A percentile compares a stretch with the other conserved stretches of the same genome.
These are phyloP conservation scores for Dendrobium catenatum DNA, from an alignment of 106 monocot genomes.

Conservation along the genomic window DNA sequence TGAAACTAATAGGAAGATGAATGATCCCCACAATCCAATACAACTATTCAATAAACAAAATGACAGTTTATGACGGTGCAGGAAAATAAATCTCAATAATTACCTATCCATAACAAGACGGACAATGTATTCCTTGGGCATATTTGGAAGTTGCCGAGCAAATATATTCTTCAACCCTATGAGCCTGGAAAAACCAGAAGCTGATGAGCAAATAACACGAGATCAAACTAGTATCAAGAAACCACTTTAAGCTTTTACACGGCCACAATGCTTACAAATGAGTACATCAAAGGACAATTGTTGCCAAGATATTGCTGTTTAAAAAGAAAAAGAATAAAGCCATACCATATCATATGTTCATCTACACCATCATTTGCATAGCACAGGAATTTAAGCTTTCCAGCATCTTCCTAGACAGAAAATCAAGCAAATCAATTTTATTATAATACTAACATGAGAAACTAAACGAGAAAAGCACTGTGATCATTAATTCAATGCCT, in stretches of 20 bases:
- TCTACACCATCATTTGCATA: conserved; percentile 95
- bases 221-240: background rate
- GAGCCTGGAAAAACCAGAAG: conserved; percentile 42
- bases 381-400: conserved; percentile 77
- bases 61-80: background rate
- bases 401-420: conserved; percentile 72
- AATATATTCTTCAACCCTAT: conserved; percentile 99
- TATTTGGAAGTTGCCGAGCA: conserved; percentile 94
- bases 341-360: conserved; percentile 98
- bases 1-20: background rate
- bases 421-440: conserved; percentile 1
- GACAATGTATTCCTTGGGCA: conserved; percentile 99
- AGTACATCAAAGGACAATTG: background rate
- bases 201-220: background rate
- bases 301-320: background rate
- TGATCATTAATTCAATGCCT: background rate
- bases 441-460: background rate
- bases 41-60: background rate
- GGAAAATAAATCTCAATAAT: background rate
- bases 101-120: conserved; percentile 99
- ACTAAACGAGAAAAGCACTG: background rate
- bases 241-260: background rate
- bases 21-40: background rate
- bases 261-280: background rate
- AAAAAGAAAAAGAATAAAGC: conserved; percentile 6